Percentiles rank a stretch among this genome's conserved stretches.
Evolutionary conservation across 495 filamentous ascomycete species (phyloP).

Genomic region (Tuber calosporum): DNA sequence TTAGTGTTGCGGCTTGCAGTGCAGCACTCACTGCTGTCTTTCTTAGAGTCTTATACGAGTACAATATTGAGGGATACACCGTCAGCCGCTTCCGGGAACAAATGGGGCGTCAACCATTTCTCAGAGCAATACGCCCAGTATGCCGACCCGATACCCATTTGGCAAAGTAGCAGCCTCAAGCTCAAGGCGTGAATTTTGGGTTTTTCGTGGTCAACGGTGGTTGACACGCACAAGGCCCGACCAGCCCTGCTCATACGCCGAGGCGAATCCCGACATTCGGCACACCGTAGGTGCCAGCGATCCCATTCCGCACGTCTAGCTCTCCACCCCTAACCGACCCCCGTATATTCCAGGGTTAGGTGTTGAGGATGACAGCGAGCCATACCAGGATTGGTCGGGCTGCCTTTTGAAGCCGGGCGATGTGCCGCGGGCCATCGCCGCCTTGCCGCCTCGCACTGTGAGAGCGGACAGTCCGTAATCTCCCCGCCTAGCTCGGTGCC

Average conservation of each 20-base stretch:
- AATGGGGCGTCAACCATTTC: conserved; percentile 63
- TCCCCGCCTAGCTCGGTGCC: conserved; percentile 65
- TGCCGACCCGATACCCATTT: conserved; percentile 54
- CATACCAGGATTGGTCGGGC: conserved; percentile 72
- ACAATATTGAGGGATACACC: conserved; percentile 52
- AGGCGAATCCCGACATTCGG: conserved; percentile 68
- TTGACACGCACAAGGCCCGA: conserved; percentile 48
- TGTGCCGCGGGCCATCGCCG: conserved; percentile 64
- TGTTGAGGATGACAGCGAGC: conserved; percentile 60
- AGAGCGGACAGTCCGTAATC: conserved; percentile 60
- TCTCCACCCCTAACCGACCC: conserved; percentile 59
- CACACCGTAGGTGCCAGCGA: conserved; percentile 59
- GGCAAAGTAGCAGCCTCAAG: conserved; percentile 47
- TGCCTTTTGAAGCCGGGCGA: conserved; percentile 58
- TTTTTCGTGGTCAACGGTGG: conserved; percentile 57
- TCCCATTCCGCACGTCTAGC: conserved; percentile 55
- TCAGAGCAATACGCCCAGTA: conserved; percentile 60
- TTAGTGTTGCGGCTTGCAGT: conserved; percentile 46
- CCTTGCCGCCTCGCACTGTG: conserved; percentile 71
- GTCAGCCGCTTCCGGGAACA: conserved; percentile 42
- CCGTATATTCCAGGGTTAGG: conserved; percentile 51
- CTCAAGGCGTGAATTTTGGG: conserved; percentile 53
- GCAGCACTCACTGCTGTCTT: conserved; percentile 53
- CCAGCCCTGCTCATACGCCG: conserved; percentile 44
- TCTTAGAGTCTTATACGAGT: conserved; percentile 56